Conservation (phyloP, 768 basidiomycete species). For the Candolleomyces efflorescens region DNA sequence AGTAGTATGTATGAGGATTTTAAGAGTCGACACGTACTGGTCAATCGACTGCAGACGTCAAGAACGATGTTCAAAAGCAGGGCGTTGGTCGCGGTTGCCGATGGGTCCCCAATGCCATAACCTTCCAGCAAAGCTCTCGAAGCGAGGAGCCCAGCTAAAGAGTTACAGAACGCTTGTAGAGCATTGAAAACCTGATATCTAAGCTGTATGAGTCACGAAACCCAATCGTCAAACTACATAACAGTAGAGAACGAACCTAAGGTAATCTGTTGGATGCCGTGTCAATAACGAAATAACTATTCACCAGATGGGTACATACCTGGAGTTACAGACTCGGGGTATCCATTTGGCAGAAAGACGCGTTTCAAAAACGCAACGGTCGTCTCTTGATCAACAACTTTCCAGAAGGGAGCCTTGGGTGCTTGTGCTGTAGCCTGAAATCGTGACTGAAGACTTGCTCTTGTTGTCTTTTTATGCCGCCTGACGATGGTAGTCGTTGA, state of each 20-base stretch:
- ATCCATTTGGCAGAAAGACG: conserved; percentile 13
- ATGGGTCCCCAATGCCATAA: conserved; percentile 66
- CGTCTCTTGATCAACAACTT: neutral
- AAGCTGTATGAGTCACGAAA: neutral
- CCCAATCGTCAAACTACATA: too few species aligned
- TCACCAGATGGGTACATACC: conserved; percentile 1
- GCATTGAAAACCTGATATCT: conserved; percentile 69
- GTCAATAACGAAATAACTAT: neutral
- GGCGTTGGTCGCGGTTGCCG: conserved; percentile 62
- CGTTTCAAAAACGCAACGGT: neutral
- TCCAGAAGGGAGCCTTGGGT: neutral
- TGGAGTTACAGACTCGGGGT: conserved; percentile 13
- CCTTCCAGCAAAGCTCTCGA: conserved; percentile 70
- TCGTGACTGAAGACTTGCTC: neutral
- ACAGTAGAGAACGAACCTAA: conserved; percentile 38
- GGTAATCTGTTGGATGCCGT: conserved; percentile 39
- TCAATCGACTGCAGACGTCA: conserved; percentile 58
- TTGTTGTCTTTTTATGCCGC: neutral
- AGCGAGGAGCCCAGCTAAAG: conserved; percentile 56
- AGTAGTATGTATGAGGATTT: neutral
- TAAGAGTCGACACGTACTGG: conserved; percentile 39
- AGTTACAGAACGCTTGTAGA: conserved; percentile 67
- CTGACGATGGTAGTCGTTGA: neutral
- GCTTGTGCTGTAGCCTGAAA: neutral
- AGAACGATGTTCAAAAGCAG: conserved; percentile 62